Percentiles rank a stretch among this genome's conserved stretches.
These are phyloP conservation scores for Plasmodium sp. DNA, from an alignment of 169 alveolate genomes.

Conservation along the genomic window DNA sequence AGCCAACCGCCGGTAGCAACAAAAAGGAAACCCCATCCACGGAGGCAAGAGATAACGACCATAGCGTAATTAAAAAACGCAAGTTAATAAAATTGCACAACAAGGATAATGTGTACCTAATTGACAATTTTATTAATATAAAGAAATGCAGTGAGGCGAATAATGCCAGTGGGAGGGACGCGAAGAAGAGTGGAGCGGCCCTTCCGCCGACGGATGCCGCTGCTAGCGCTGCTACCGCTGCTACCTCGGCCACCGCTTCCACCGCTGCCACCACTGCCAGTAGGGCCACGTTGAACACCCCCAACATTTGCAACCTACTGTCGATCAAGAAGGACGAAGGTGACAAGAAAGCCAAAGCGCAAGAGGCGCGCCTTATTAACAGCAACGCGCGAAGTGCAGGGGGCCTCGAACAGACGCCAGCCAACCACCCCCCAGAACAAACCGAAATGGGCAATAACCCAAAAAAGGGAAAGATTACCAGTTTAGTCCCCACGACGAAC, in stretches of 20 bases:
- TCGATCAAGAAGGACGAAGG: neutral
- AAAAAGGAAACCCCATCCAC: neutral
- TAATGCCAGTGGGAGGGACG: neutral
- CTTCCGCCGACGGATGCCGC: neutral
- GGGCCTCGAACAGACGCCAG: neutral
- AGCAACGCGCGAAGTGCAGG: neutral
- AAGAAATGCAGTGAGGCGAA: neutral
- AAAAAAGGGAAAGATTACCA: neutral
- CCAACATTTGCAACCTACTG: slow-evolving; percentile 17
- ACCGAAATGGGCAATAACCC: neutral
- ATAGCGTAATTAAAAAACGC: slow-evolving; percentile 25
- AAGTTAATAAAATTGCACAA: slow-evolving; percentile 28
- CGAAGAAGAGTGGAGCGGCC: neutral
- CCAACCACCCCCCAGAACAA: neutral
- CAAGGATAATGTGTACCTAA: slow-evolving; percentile 33
- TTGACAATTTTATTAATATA: slow-evolving; percentile 41
- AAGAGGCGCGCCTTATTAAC: neutral
- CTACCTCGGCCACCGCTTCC: neutral
- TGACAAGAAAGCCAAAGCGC: neutral
- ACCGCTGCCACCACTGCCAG: neutral
- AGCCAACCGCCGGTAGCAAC: neutral
- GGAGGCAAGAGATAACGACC: slow-evolving; percentile 23
- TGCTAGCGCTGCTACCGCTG: neutral
- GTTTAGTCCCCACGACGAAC: neutral
- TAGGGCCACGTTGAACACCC: slow-evolving; percentile 9